These are phyloP conservation scores for Cutaneotrichosporon cutaneum DNA, from an alignment of 1,284 basidiomycete genomes.

Conservation along the genomic window DNA sequence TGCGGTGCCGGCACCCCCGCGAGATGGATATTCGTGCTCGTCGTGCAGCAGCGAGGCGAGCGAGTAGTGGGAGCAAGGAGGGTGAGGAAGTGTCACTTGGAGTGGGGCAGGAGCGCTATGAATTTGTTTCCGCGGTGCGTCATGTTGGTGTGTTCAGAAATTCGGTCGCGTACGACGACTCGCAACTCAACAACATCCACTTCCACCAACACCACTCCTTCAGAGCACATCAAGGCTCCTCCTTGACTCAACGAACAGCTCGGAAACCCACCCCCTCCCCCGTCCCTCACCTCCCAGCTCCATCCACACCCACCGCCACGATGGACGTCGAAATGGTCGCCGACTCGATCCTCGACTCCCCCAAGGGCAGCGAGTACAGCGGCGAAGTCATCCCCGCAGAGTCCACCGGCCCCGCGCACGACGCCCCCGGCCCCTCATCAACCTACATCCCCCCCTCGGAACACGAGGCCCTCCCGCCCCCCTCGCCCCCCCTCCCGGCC, in stretches of 20 bases:
- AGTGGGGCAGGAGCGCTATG: background rate
- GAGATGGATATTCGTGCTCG: background rate
- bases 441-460: conserved; percentile 33
- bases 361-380: conserved; percentile 25
- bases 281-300: background rate
- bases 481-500: conserved; percentile 10
- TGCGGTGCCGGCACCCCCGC: background rate
- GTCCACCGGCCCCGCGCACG: conserved; percentile 10
- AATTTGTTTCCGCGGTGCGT: background rate
- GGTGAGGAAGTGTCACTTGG: background rate
- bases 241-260: background rate
- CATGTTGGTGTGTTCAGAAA: conserved; percentile 8
- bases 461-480: conserved; percentile 11
- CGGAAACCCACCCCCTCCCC: too few species aligned
- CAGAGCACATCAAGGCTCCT: background rate
- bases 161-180: background rate
- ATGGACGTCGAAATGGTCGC: conserved; percentile 16
- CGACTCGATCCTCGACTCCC: conserved; percentile 29
- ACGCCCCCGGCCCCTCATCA: conserved; percentile 40
- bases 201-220: background rate
- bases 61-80: background rate
- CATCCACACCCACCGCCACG: too few species aligned
- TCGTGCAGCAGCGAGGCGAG: too few species aligned
- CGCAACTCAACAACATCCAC: conserved; percentile 5
- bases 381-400: conserved; percentile 19